Percentiles rank a stretch among this genome's conserved stretches.
Evolutionary conservation across 257 asterid species (phyloP).

Genomic region (Solanum gandarillasii): DNA sequence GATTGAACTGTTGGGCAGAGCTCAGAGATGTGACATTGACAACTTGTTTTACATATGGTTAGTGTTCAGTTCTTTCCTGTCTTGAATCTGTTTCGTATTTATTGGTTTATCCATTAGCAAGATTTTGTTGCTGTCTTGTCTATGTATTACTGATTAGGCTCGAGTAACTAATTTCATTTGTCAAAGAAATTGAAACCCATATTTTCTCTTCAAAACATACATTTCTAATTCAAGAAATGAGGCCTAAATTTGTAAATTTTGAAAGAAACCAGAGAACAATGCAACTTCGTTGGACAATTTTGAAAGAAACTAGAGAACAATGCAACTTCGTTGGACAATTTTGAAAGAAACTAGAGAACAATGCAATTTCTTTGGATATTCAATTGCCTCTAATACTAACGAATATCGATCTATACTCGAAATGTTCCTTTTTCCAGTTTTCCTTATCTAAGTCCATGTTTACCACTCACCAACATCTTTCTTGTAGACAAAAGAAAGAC

Average conservation of each 20-base stretch:
- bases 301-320: not conserved
- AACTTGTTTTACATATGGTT: slow-evolving; percentile 66
- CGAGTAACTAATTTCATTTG: not conserved
- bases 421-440: not conserved
- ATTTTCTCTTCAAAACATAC: not conserved
- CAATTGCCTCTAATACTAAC: not conserved
- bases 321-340: not conserved
- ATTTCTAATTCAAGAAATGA: not conserved
- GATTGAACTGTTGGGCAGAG: slow-evolving; percentile 63
- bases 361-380: not conserved
- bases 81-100: not conserved
- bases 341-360: not conserved
- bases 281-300: not conserved
- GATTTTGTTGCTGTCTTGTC: not conserved
- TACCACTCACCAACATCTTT: not conserved
- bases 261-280: not conserved
- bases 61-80: slow-evolving; percentile 4
- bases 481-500: not conserved
- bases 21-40: slow-evolving; percentile 56
- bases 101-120: not conserved
- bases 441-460: not conserved
- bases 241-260: not conserved
- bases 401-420: not conserved
- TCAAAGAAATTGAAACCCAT: not conserved
- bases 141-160: not conserved